Evolutionary conservation across 306 rosid species (phyloP).

Genomic region (Herpetospermum pedunculosum): DNA sequence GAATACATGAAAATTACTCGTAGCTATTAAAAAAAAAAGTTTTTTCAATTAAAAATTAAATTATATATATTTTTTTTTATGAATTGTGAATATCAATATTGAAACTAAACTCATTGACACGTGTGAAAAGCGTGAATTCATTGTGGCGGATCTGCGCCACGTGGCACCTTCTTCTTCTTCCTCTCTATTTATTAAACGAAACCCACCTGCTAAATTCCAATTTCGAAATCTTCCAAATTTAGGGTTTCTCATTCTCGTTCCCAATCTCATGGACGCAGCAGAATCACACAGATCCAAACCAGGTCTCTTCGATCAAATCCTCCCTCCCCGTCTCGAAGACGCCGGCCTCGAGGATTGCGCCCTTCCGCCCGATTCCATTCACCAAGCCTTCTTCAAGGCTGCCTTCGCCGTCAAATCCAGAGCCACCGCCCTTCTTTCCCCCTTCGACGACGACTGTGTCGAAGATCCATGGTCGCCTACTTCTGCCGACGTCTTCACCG

Average conservation of each 20-base stretch:
- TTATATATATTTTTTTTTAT: too few species aligned
- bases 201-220: neutral
- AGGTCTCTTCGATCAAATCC: slow-evolving; percentile 30
- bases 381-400: slow-evolving; percentile 65
- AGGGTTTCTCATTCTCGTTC: neutral
- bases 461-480: slow-evolving; percentile 29
- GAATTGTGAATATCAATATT: too few species aligned
- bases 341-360: slow-evolving; percentile 89
- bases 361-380: slow-evolving; percentile 60
- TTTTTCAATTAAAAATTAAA: too few species aligned
- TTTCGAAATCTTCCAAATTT: neutral
- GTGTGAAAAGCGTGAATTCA: too few species aligned
- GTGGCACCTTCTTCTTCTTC: neutral
- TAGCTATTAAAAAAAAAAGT: too few species aligned
- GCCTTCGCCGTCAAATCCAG: slow-evolving; percentile 50
- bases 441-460: slow-evolving; percentile 29
- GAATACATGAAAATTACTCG: too few species aligned
- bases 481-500: slow-evolving; percentile 23
- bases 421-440: slow-evolving; percentile 28
- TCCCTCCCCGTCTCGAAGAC: slow-evolving; percentile 76
- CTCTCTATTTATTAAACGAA: neutral
- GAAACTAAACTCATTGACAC: too few species aligned
- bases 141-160: too few species aligned
- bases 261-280: neutral
- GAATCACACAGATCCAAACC: slow-evolving; percentile 35